Base-by-base conservation (phyloP, 495 filamentous ascomycete genomes). In the Penicillium pancosmium region DNA sequence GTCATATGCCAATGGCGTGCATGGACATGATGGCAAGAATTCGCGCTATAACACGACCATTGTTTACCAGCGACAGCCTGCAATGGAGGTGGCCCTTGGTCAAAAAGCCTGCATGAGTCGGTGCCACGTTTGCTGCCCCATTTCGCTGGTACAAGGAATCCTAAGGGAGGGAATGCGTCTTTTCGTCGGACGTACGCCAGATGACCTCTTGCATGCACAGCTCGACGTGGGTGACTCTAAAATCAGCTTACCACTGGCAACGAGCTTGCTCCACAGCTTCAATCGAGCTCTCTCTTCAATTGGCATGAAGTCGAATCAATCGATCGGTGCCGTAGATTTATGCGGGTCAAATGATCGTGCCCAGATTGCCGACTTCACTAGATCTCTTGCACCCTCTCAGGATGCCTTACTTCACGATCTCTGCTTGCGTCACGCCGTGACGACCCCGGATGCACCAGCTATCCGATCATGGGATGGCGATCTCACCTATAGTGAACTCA, bases 391-490 rank as follows among this genome's bases (percentile, higher is more conserved):
- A 18, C 63, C 63, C 5, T 6, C 55, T 1, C 49, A 63, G 16
- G 52, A 66, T 52, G 43, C 21, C 0, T 50, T 66, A 12, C 23
- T 67, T 12, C 64, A 67, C 33, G 64, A 63, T 7, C 48, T 64
- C 1, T 61, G 57, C 16, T 48, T 67, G 10, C 44, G 27, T n/a
- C 61, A 67, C 18, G 60, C 31, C 0, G 40, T 36, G 15, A 55
- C 38, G 21, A 55, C 50, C 27, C 67, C 67, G 0, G 55, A 60
- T 44, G 56, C 61, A 1, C 55, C 38, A 0, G 68, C 68, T 10
- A 38, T 73, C 5, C 50, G 54, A 35, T 66, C 73, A 13, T 73
- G 68, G 68, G 73, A 74, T 58, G 72, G 66, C 13, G 56, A 70
- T 33, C 55, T 76, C 4, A 76, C 68, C 3, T 78, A 74, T 38